A percentile compares a stretch with the other conserved stretches of the same genome.
These are phyloP conservation scores for Tulasnella sp. DNA, from an alignment of 768 basidiomycete species.

Conservation along the genomic window DNA sequence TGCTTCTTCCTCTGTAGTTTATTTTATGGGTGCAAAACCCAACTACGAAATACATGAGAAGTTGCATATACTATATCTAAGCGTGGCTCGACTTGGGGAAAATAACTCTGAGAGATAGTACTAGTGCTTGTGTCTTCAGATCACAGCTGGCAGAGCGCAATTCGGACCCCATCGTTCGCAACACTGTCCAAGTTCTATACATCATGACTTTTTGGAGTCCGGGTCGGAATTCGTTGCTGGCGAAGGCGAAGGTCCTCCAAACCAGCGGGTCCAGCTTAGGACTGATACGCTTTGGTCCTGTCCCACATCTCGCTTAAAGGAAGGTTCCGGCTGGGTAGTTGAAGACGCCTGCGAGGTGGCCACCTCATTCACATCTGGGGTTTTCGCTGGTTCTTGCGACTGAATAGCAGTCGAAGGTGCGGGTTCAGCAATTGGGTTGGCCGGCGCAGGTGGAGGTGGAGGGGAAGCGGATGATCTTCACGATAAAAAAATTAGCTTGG, in stretches of 20 bases:
- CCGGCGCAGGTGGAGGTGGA: not conserved
- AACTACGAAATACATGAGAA: conserved; percentile 14
- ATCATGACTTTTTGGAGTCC: not conserved
- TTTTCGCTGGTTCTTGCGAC: not conserved
- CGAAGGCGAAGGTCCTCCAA: not conserved
- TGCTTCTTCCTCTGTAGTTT: conserved; percentile 12
- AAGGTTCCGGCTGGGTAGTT: not conserved
- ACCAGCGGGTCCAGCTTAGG: not conserved
- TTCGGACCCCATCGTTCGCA: no score
- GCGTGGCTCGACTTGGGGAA: no score
- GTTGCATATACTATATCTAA: not conserved
- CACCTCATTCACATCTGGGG: not conserved
- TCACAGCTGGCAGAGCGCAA: no score
- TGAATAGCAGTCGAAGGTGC: not conserved
- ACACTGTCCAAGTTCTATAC: not conserved
- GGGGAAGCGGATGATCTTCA: not conserved
- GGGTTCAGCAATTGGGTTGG: not conserved
- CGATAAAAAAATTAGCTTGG: no score
- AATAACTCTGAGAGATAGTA: no score
- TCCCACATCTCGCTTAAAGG: not conserved
- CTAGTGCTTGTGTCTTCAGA: no score
- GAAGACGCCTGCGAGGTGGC: not conserved
- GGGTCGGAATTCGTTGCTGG: not conserved
- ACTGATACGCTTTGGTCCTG: not conserved
- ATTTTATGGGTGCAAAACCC: conserved; percentile 1